Percentiles rank a stretch among this genome's conserved stretches.
phyloP scores from a whole-genome alignment of 23 red algal genomes.

The Gracilaria vermiculophylla region DNA sequence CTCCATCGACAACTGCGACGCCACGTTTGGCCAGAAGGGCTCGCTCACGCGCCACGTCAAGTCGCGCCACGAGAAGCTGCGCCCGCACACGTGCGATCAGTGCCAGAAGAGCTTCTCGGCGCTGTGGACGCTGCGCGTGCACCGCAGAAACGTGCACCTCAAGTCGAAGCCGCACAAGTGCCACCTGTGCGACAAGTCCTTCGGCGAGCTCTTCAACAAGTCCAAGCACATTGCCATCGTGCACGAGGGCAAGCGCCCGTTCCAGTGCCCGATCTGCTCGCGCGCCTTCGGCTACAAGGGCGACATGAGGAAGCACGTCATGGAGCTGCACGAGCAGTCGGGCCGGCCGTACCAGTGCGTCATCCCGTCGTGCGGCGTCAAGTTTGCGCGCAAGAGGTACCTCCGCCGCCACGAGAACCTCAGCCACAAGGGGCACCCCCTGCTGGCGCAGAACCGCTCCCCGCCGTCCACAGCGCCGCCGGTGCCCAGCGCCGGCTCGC shows the following conservation, averaged over 20 bases:
- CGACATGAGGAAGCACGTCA: slow-evolving; percentile 69
- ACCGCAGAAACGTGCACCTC: slow-evolving; percentile 66
- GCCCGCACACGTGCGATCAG: slow-evolving; percentile 49
- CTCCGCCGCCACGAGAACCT: slow-evolving; percentile 62
- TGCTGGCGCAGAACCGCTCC: not conserved
- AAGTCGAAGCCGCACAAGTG: slow-evolving; percentile 74
- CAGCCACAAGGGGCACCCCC: slow-evolving; percentile 35
- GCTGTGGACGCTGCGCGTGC: slow-evolving; percentile 66
- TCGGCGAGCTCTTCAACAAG: slow-evolving; percentile 72
- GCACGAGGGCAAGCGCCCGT: slow-evolving; percentile 63
- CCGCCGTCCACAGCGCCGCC: too few relatives aligned
- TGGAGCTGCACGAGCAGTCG: slow-evolving; percentile 54
- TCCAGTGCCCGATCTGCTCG: slow-evolving; percentile 56
- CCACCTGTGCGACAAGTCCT: slow-evolving; percentile 63
- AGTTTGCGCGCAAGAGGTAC: slow-evolving; percentile 56
- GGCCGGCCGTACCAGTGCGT: slow-evolving; percentile 59
- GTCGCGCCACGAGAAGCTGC: slow-evolving; percentile 53
- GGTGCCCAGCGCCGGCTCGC: too few relatives aligned
- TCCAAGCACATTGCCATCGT: slow-evolving; percentile 73
- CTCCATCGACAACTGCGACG: slow-evolving; percentile 28
- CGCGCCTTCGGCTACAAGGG: slow-evolving; percentile 71
- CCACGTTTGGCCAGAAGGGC: slow-evolving; percentile 75
- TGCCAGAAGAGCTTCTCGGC: slow-evolving; percentile 75
- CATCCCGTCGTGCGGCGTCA: slow-evolving; percentile 59
- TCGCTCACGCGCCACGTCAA: slow-evolving; percentile 70